Percentiles rank a stretch among this genome's conserved stretches.
phyloP scores from a whole-genome alignment of 2,329 filamentous ascomycete species.

The Sporothrix schenckii region DNA sequence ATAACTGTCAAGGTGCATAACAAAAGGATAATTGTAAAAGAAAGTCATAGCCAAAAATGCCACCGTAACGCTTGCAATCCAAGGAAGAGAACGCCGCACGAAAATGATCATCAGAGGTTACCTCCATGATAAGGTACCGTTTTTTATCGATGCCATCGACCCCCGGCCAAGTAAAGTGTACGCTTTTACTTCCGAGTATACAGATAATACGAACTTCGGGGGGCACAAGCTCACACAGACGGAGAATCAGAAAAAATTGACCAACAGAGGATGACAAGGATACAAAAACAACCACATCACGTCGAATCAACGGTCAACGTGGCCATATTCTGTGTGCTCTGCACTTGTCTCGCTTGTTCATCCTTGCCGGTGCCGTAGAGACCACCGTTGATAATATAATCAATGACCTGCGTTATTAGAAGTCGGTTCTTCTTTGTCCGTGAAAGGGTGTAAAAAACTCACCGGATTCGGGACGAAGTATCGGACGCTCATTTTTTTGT shows the following conservation, averaged over 20 bases:
- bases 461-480: constrained; percentile 53
- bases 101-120: neutral
- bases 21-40: too few relatives aligned
- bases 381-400: constrained; percentile 34
- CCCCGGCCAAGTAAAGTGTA: constrained; percentile 12
- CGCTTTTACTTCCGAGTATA: neutral
- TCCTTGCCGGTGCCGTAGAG: constrained; percentile 34
- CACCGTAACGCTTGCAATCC: neutral
- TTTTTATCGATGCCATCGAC: constrained; percentile 15
- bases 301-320: neutral
- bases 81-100: neutral
- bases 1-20: too few relatives aligned
- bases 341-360: constrained; percentile 26
- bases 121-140: neutral
- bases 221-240: too few relatives aligned
- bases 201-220: too few relatives aligned
- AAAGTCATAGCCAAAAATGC: neutral
- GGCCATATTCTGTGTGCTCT: neutral
- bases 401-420: constrained; percentile 31
- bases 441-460: neutral
- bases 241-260: neutral
- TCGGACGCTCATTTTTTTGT: constrained; percentile 79
- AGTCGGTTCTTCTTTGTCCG: too few relatives aligned
- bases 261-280: neutral
- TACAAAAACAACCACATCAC: neutral